These are phyloP conservation scores for Dictyostelium intermedium DNA, from an alignment of 78 protist species.

Conservation along the genomic window DNA sequence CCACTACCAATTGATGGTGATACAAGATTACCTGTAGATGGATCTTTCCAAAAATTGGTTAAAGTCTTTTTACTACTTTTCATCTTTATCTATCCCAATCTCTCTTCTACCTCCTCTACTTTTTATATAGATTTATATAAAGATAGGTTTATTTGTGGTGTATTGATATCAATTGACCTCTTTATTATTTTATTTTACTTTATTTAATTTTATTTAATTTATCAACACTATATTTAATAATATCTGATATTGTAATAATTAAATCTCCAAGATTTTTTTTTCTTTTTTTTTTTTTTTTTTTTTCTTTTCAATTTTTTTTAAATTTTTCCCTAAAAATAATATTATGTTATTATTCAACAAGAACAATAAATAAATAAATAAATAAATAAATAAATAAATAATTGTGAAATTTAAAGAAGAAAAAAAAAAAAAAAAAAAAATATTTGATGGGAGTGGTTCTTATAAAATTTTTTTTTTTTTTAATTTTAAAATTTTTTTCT, in stretches of 20 bases:
- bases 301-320: too few species aligned
- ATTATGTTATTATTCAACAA: neutral
- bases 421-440: too few species aligned
- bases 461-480: too few species aligned
- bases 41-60: slow-evolving; percentile 27
- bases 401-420: neutral
- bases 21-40: neutral
- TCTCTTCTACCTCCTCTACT: neutral
- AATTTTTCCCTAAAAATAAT: neutral
- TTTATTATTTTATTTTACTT: neutral
- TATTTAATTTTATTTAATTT: neutral
- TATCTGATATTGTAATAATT: neutral
- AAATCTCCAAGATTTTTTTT: neutral
- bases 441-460: neutral
- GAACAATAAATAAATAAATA: neutral
- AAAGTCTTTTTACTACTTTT: slow-evolving; percentile 23
- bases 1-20: neutral
- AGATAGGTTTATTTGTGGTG: neutral
- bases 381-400: neutral
- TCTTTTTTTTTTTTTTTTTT: neutral
- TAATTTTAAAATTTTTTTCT: too few species aligned
- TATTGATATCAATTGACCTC: neutral
- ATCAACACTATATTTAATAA: neutral
- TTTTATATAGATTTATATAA: neutral
- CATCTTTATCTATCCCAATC: neutral